phyloP scores from a whole-genome alignment of 192 early-diverging fungal species.

The Thamnidium elegans region DNA sequence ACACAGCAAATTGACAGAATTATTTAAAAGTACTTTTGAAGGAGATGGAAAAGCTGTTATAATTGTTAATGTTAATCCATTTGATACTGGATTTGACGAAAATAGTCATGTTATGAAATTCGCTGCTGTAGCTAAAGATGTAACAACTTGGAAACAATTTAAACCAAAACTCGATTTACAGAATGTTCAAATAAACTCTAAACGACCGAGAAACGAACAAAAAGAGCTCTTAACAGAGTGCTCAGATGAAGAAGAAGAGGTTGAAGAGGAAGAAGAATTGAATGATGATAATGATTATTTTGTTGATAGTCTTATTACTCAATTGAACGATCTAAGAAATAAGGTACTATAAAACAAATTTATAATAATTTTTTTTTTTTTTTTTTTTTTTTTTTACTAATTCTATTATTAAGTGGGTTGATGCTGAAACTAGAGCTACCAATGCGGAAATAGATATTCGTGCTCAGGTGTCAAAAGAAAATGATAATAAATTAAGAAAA shows the following conservation, averaged over 20 bases:
- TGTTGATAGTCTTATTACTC: conserved; percentile 14
- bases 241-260: background rate
- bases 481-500: conserved; percentile 41
- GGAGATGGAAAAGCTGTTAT: conserved; percentile 58
- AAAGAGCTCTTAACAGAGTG: background rate
- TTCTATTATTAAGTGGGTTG: conserved; percentile 34
- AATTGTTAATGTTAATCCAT: conserved; percentile 63
- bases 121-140: conserved; percentile 58
- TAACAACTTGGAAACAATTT: conserved; percentile 42
- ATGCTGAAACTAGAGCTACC: conserved; percentile 49
- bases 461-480: conserved; percentile 46
- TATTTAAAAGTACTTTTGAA: conserved; percentile 61
- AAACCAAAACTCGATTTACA: conserved; percentile 30
- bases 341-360: conserved; percentile 4
- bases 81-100: conserved; percentile 53
- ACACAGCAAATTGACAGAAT: conserved; percentile 63
- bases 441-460: conserved; percentile 54
- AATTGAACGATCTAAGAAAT: conserved; percentile 4
- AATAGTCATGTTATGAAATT: conserved; percentile 59
- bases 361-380: background rate
- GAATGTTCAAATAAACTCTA: background rate
- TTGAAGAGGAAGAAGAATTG: background rate
- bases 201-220: background rate
- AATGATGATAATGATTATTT: background rate
- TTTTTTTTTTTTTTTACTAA: background rate